These are phyloP conservation scores for Zygosaccharomyces gambellarensis DNA, from an alignment of 805 yeast species.

Conservation along the genomic window DNA sequence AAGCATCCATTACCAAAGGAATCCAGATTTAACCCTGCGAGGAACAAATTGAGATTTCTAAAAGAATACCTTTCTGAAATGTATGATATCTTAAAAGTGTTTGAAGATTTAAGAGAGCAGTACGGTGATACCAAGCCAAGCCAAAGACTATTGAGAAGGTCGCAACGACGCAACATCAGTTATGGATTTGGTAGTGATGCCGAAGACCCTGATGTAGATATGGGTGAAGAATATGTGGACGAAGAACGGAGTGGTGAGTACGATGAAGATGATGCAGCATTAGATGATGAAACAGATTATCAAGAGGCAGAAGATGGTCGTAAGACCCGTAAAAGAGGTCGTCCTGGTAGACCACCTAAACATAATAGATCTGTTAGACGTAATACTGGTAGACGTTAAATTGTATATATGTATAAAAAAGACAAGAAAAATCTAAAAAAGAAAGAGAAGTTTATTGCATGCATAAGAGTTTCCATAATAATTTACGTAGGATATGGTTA, in stretches of 20 bases:
- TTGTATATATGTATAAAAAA: not conserved
- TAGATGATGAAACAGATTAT: slow-evolving; percentile 13
- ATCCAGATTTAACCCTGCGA: slow-evolving; percentile 22
- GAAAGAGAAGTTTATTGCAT: not conserved
- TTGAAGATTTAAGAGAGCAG: slow-evolving; percentile 57
- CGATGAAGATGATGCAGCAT: slow-evolving; percentile 15
- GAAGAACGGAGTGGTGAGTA: slow-evolving; percentile 13
- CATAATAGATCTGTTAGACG: slow-evolving; percentile 12
- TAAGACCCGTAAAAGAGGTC: slow-evolving; percentile 14
- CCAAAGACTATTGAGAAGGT: slow-evolving; percentile 28
- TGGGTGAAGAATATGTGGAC: slow-evolving; percentile 16
- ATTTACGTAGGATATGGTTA: not conserved
- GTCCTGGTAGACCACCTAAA: slow-evolving; percentile 7
- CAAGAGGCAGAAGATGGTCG: slow-evolving; percentile 9
- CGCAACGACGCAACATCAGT: slow-evolving; percentile 23
- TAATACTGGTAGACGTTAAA: slow-evolving; percentile 9
- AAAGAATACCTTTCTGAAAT: slow-evolving; percentile 21
- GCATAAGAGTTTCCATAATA: not conserved
- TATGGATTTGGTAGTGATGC: slow-evolving; percentile 17
- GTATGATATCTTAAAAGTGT: slow-evolving; percentile 49
- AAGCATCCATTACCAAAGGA: slow-evolving; percentile 25
- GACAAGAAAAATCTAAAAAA: not conserved
- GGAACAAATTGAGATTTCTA: slow-evolving; percentile 18
- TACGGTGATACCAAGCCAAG: slow-evolving; percentile 39
- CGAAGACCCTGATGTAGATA: slow-evolving; percentile 15